Evolutionary conservation across 225 moss, liverwort and hornwort genomes (phyloP).

Genomic region (Pleurozium schreberi): DNA sequence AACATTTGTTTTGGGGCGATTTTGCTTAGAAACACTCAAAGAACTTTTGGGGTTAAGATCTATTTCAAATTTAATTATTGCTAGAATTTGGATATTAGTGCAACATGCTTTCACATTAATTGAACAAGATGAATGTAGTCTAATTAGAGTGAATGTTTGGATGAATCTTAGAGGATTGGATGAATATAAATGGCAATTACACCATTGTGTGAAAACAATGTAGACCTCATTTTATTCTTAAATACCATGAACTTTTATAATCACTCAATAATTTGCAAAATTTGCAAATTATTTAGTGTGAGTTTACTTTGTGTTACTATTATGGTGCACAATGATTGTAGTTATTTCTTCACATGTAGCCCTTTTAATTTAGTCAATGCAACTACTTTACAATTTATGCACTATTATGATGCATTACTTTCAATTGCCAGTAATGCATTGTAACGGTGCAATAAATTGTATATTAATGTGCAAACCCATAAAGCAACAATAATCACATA

Average conservation of each 20-base stretch:
- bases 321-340: fast-evolving
- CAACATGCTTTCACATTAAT: fast-evolving
- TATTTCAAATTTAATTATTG: no score
- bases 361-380: neutral
- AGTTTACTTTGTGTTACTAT: neutral
- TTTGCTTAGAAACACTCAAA: neutral
- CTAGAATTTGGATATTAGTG: neutral
- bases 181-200: neutral
- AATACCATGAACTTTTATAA: neutral
- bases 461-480: no score
- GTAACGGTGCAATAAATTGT: fast-evolving
- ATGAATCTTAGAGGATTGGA: neutral
- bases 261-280: neutral
- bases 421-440: no score
- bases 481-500: fast-evolving
- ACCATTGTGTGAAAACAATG: no score
- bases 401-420: no score
- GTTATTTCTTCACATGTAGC: neutral
- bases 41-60: fast-evolving
- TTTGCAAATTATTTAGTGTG: neutral
- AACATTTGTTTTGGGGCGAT: fast-evolving
- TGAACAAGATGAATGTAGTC: neutral
- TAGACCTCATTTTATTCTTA: neutral
- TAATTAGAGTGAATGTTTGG: no score
- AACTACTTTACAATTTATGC: fast-evolving